Evolutionary conservation across 257 asterid genomes (phyloP).

Genomic region (Gentiana dahurica): DNA sequence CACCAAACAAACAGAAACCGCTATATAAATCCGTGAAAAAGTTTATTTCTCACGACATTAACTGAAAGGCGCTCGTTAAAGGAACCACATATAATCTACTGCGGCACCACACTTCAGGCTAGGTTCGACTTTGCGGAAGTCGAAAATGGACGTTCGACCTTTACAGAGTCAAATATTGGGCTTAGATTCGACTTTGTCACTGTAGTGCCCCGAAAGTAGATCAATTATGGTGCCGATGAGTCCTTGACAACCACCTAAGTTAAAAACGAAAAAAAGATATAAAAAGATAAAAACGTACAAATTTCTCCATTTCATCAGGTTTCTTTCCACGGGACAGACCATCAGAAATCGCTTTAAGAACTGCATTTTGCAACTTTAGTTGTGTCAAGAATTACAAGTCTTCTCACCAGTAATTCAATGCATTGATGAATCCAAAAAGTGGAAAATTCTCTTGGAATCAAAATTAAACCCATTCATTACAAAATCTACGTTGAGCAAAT

Average conservation of each 20-base stretch:
- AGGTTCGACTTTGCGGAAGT: too few relatives aligned
- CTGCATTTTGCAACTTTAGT: constrained; percentile 30
- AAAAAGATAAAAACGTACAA: constrained; percentile 26
- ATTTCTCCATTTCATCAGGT: constrained; percentile 57
- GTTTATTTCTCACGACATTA: too few relatives aligned
- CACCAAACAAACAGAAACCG: not conserved
- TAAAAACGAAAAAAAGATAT: not conserved
- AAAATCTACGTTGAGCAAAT: not conserved
- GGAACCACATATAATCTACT: too few relatives aligned
- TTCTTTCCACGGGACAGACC: constrained; percentile 81
- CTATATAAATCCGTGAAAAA: too few relatives aligned
- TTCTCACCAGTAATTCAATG: not conserved
- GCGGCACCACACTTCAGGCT: too few relatives aligned
- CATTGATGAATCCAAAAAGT: not conserved
- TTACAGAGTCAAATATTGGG: not conserved
- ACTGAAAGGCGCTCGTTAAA: too few relatives aligned
- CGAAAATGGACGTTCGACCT: too few relatives aligned
- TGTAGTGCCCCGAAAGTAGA: too few relatives aligned
- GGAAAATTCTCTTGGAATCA: not conserved
- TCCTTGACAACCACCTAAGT: too few relatives aligned
- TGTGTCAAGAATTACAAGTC: not conserved
- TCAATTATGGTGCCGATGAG: too few relatives aligned
- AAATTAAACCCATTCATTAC: not conserved
- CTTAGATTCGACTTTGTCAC: too few relatives aligned
- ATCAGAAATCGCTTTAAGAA: constrained; percentile 81